phyloP scores from a whole-genome alignment of 2,329 filamentous ascomycete genomes.

The Harringtonia aguacate region DNA sequence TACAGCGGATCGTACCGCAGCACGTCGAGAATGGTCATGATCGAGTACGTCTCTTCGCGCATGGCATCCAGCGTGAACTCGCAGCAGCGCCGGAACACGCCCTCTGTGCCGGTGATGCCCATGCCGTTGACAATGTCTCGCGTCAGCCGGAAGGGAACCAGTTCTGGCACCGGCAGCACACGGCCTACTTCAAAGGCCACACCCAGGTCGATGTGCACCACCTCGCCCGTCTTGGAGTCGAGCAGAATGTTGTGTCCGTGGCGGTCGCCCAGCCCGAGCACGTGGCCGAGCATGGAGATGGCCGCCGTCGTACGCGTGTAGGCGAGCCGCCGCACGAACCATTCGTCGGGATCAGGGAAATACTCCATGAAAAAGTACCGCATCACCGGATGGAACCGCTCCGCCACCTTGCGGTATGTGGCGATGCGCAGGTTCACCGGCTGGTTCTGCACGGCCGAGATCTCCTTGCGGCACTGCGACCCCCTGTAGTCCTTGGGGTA shows the following conservation, averaged over 20 bases:
- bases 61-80: conserved; percentile 94
- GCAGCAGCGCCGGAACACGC: conserved; percentile 93
- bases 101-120: conserved; percentile 90
- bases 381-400: conserved; percentile 85
- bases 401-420: conserved; percentile 66
- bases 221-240: conserved; percentile 81
- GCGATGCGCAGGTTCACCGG: conserved; percentile 60
- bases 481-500: conserved; percentile 75
- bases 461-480: conserved; percentile 66
- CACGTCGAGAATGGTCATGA: conserved; percentile 98
- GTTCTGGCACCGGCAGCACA: conserved; percentile 87
- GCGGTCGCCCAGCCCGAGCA: conserved; percentile 84
- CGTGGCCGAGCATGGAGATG: conserved; percentile 88
- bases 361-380: conserved; percentile 95
- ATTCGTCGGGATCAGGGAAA: conserved; percentile 89
- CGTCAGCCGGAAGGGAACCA: conserved; percentile 90
- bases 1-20: conserved; percentile 96
- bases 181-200: conserved; percentile 96
- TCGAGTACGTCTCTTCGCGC: conserved; percentile 89
- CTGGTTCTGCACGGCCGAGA: conserved; percentile 60
- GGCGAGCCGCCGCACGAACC: conserved; percentile 80
- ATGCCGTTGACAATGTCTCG: conserved; percentile 94
- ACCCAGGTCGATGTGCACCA: conserved; percentile 92
- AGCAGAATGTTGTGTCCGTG: conserved; percentile 96
- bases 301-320: conserved; percentile 91